Evolutionary conservation across 441 rosid genomes (phyloP).

Genomic region (Raphanus hybrid): DNA sequence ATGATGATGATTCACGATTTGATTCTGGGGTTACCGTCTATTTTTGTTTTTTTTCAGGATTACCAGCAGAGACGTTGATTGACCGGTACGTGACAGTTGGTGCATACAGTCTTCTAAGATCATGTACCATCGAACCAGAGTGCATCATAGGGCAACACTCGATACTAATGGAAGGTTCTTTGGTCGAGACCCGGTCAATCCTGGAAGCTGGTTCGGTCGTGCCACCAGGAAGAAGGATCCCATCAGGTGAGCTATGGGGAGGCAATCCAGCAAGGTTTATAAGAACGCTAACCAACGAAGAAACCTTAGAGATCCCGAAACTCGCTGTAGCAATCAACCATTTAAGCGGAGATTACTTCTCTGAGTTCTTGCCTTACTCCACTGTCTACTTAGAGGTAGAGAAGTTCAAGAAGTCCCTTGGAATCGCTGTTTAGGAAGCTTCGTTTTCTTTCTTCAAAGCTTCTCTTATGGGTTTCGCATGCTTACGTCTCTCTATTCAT

Average conservation of each 20-base stretch:
- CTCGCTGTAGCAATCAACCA: conserved; percentile 88
- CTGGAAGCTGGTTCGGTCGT: conserved; percentile 91
- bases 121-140: conserved; percentile 93
- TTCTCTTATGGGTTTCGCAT: neutral
- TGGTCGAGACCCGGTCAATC: conserved; percentile 84
- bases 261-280: conserved; percentile 92
- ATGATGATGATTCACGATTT: too few relatives aligned
- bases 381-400: conserved; percentile 88
- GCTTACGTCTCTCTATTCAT: conserved; percentile 7
- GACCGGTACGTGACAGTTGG: conserved; percentile 87
- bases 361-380: conserved; percentile 68
- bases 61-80: conserved; percentile 83
- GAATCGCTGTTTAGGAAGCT: conserved; percentile 50
- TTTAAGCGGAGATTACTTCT: conserved; percentile 67
- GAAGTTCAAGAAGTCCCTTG: conserved; percentile 72
- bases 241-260: conserved; percentile 91
- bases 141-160: conserved; percentile 91
- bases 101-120: conserved; percentile 74
- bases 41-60: conserved; percentile 52
- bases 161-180: conserved; percentile 91
- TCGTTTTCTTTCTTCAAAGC: neutral
- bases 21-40: neutral
- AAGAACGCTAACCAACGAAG: conserved; percentile 77
- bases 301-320: conserved; percentile 82
- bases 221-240: conserved; percentile 92